Conservation (phyloP, 306 rosid species). For the Prunus armeniaca region DNA sequence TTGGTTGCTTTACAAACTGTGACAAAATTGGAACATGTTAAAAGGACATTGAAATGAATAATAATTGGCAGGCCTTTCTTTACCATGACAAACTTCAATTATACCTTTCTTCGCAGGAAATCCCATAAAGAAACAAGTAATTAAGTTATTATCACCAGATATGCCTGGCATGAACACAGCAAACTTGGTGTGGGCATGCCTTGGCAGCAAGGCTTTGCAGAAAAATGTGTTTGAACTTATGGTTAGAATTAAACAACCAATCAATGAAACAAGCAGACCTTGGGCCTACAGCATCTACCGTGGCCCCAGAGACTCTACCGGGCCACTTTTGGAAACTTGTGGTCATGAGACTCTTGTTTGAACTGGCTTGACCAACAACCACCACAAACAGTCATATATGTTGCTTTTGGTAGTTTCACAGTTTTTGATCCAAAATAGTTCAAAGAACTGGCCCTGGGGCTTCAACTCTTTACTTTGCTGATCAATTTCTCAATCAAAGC, state of each 20-base stretch:
- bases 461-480: slow-evolving; percentile 27
- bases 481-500: slow-evolving; percentile 26
- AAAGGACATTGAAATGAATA: no score
- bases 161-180: no score
- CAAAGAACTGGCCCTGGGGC: slow-evolving; percentile 23
- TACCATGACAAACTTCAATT: slow-evolving; percentile 5
- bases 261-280: slow-evolving; percentile 29
- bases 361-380: slow-evolving; percentile 28
- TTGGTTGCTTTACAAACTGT: no score
- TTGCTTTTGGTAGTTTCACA: slow-evolving; percentile 21
- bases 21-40: no score
- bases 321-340: slow-evolving; percentile 51
- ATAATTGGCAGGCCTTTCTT: no score
- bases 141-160: background rate
- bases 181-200: background rate
- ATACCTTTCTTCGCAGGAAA: slow-evolving; percentile 17
- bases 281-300: slow-evolving; percentile 42
- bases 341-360: slow-evolving; percentile 27
- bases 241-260: slow-evolving; percentile 34
- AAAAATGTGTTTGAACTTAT: slow-evolving; percentile 51
- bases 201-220: background rate
- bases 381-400: slow-evolving; percentile 17
- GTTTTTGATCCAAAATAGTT: background rate
- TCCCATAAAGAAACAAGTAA: background rate
- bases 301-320: slow-evolving; percentile 54